Evolutionary conservation across 345 rosid species (phyloP).

Genomic region (Passiflora organensis): DNA sequence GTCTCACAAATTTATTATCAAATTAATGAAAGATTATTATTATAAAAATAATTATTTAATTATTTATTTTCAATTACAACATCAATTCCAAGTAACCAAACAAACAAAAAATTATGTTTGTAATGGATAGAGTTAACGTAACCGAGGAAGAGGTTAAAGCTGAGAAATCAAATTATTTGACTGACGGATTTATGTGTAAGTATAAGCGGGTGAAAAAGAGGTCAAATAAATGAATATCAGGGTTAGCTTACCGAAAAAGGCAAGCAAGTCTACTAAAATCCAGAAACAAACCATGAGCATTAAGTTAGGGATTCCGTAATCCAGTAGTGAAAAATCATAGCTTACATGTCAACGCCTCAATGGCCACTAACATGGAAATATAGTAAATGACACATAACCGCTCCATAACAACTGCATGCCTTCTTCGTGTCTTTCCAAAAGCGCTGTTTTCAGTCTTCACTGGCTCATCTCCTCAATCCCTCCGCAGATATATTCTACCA

Average conservation of each 20-base stretch:
- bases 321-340: background rate
- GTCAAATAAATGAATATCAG: background rate
- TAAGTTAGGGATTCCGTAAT: background rate
- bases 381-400: slow-evolving; percentile 22
- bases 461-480: background rate
- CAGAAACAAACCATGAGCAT: background rate
- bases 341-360: slow-evolving; percentile 13
- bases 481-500: background rate
- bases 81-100: no score
- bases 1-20: no score
- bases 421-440: slow-evolving; percentile 43
- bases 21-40: no score
- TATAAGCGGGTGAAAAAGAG: no score
- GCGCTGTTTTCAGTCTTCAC: background rate
- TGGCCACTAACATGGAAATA: slow-evolving; percentile 11
- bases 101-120: no score
- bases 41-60: no score
- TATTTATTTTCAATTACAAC: no score
- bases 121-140: no score
- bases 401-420: slow-evolving; percentile 32
- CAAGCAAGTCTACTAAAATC: background rate
- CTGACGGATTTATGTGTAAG: no score
- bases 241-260: background rate
- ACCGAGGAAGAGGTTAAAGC: no score
- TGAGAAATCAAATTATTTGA: no score